Base-by-base conservation (phyloP, 169 alveolate species). In the Eimeria brunetti region DNA sequence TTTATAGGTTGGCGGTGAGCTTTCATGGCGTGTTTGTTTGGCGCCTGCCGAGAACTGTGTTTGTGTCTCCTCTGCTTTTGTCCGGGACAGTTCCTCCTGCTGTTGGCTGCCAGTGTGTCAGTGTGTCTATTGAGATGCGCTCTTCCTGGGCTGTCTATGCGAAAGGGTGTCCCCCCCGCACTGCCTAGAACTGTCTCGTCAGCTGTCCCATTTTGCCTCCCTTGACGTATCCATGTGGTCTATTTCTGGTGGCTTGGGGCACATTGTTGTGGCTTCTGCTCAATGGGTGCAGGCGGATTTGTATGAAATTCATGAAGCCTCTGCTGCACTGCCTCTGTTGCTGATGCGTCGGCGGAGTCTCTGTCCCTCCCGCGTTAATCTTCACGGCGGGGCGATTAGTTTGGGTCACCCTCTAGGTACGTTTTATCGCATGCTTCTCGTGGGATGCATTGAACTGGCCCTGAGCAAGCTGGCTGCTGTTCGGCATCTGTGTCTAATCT, bases 321-420 rank as follows among this genome's bases (percentile, higher is more conserved):
- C 98, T 97, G 97, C 99, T 18, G 98, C 98, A 27, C 98, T 97
- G 69, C 98, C 97, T 41, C 94, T 98, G 53, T 98, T 98, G 64
- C 97, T 98, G 91, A 97, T 97, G 97, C 97, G 97, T 81, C 94
- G 97, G 56, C 83, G 97, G 53, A 97, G 95, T 76, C 88, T 98
- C 41, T 98, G 98, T 80, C 96, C 91, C 22, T 96, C 96, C 56
- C 97, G 97, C 44, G 98, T 98, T 41, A 98, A 98, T 95, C 97
- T 98, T 33, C 97, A 98, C 95, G 99, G 99, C 27, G 99, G 99
- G 51, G 99, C 99, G 33, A 98, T 98, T 33, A 98, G 99, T 38
- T 95, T 99, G 24, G 99, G 99, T 44, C 99, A 99, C 94, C 99
- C 99, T 33, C 71, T 98, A 27, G 99, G 99, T 56, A 96, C 96